Percentiles rank a stretch among this genome's conserved stretches.
Conservation (phyloP, 2,329 filamentous ascomycete species). For the Colletotrichum neosansevieriae region DNA sequence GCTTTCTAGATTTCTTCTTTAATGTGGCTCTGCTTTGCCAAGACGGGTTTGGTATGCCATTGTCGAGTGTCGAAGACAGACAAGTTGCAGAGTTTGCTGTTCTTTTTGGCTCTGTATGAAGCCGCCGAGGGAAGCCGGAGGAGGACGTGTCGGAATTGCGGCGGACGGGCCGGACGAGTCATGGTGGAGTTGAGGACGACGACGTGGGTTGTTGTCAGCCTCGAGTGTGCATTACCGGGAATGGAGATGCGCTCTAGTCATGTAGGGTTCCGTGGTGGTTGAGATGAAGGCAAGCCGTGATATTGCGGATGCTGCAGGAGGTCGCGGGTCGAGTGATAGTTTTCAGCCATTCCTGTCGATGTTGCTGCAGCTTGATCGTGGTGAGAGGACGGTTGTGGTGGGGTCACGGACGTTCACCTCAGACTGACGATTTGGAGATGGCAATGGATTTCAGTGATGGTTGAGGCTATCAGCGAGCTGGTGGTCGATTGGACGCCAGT, state of each 20-base stretch:
- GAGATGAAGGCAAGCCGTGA: not conserved
- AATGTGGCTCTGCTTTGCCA: not conserved
- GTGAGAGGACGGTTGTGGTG: not conserved
- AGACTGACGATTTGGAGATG: not conserved
- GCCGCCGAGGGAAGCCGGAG: slow-evolving; percentile 11
- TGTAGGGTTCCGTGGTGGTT: not conserved
- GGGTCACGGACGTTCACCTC: not conserved
- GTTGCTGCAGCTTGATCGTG: not conserved
- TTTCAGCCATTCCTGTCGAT: not conserved
- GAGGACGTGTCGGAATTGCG: slow-evolving; percentile 24
- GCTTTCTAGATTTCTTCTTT: slow-evolving; percentile 13
- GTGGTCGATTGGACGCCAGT: slow-evolving; percentile 8
- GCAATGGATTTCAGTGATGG: slow-evolving; percentile 8
- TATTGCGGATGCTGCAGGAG: not conserved
- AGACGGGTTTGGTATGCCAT: not conserved
- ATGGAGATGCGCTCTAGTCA: not conserved
- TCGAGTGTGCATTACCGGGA: not conserved
- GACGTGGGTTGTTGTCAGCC: not conserved
- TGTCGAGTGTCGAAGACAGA: not conserved
- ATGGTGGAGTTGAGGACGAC: slow-evolving; percentile 4
- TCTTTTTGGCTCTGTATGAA: slow-evolving; percentile 13
- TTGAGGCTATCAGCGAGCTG: slow-evolving; percentile 16
- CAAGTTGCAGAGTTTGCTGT: slow-evolving; percentile 8
- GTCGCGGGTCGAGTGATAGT: not conserved
- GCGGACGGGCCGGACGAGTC: slow-evolving; percentile 34